A percentile compares a stretch with the other conserved stretches of the same genome.
phyloP scores from a whole-genome alignment of 345 rosid genomes.

The Salix brachista region DNA sequence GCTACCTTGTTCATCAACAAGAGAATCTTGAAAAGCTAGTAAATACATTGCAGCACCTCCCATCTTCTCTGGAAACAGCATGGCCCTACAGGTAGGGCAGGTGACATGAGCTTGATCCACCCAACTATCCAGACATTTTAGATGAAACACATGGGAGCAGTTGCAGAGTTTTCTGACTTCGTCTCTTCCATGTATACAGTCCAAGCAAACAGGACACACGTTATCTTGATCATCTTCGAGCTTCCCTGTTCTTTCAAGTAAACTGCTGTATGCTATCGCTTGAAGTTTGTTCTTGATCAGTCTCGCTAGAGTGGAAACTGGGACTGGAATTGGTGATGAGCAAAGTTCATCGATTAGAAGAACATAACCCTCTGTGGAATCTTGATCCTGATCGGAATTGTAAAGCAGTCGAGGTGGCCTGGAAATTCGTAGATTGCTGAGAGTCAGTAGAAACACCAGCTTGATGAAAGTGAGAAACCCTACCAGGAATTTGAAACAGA shows the following conservation, averaged over 20 bases:
- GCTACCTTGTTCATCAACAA: neutral
- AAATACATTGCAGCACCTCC: neutral
- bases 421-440: constrained; percentile 31
- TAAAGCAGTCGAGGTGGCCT: neutral
- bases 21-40: neutral
- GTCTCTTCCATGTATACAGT: constrained; percentile 18
- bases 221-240: neutral
- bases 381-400: neutral
- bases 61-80: constrained; percentile 25
- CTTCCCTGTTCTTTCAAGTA: constrained; percentile 9
- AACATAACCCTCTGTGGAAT: constrained; percentile 12
- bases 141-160: constrained; percentile 46
- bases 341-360: constrained; percentile 24
- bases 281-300: constrained; percentile 35
- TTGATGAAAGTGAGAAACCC: constrained; percentile 11
- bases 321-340: constrained; percentile 24
- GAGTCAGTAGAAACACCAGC: constrained; percentile 4
- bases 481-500: constrained; percentile 17
- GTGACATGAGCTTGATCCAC: constrained; percentile 41
- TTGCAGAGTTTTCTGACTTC: constrained; percentile 36
- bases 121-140: constrained; percentile 44
- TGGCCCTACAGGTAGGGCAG: constrained; percentile 46
- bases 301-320: constrained; percentile 20
- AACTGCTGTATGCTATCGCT: constrained; percentile 20
- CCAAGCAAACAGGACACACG: constrained; percentile 43